Evolutionary conservation across 2,329 filamentous ascomycete genomes (phyloP).

Genomic region (Pseudofabraea citricarpa): DNA sequence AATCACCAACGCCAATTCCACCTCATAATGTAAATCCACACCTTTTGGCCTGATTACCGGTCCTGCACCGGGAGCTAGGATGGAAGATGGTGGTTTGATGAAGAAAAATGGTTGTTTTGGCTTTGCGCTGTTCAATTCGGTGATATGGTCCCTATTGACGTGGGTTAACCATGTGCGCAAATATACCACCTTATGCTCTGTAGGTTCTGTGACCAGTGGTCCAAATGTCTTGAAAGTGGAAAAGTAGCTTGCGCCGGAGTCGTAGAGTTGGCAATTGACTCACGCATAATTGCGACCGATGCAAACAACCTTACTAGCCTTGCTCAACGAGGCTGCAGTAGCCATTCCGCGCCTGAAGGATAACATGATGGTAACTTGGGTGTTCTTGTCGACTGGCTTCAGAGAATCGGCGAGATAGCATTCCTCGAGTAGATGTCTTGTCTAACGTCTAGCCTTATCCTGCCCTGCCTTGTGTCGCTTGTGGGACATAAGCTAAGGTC

Average conservation of each 20-base stretch:
- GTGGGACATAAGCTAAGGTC: too few species aligned
- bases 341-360: slow-evolving; percentile 23
- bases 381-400: neutral
- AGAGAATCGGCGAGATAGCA: too few species aligned
- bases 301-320: slow-evolving; percentile 62
- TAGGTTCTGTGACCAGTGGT: too few species aligned
- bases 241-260: neutral
- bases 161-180: too few species aligned
- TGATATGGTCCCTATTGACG: slow-evolving; percentile 73
- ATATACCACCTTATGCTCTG: too few species aligned
- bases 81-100: slow-evolving; percentile 85
- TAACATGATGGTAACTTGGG: neutral
- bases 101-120: slow-evolving; percentile 99
- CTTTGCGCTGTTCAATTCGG: slow-evolving; percentile 79
- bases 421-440: too few species aligned
- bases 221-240: too few species aligned
- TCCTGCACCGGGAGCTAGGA: slow-evolving; percentile 73
- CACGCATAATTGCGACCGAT: slow-evolving; percentile 96
- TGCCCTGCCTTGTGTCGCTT: too few species aligned
- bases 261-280: slow-evolving; percentile 28
- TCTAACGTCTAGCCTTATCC: too few species aligned
- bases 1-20: slow-evolving; percentile 87
- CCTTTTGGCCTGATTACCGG: slow-evolving; percentile 79
- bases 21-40: slow-evolving; percentile 86
- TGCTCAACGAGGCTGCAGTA: slow-evolving; percentile 41